phyloP scores from a whole-genome alignment of 169 alveolate genomes.

The Amoebophrya sp. region DNA sequence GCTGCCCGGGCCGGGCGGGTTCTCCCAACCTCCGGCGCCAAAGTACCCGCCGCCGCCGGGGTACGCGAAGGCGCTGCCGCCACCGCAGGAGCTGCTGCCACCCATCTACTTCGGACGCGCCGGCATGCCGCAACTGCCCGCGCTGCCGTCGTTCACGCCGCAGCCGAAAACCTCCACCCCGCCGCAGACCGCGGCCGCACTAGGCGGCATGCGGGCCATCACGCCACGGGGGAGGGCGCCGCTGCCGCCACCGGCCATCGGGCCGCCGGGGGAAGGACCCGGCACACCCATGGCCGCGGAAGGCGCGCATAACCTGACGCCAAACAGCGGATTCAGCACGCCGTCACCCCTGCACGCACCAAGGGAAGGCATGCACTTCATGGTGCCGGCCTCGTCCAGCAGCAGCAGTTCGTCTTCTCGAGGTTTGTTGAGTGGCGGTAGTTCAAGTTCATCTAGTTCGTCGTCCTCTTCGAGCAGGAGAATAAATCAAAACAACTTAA shows the following conservation, averaged over 20 bases:
- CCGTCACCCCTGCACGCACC: no score
- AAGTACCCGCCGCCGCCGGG: slow-evolving; percentile 33
- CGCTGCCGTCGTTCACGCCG: background rate
- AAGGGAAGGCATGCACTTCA: no score
- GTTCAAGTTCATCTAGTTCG: no score
- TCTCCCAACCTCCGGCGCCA: background rate
- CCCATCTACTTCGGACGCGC: slow-evolving; percentile 32
- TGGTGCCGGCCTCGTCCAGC: no score
- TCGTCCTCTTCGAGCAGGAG: no score
- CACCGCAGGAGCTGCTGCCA: slow-evolving; percentile 30
- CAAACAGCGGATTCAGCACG: no score
- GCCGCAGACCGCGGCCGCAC: background rate
- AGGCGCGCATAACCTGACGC: no score
- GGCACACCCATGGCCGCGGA: no score
- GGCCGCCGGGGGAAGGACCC: no score
- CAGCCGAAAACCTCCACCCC: background rate
- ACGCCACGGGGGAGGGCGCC: slow-evolving; percentile 19
- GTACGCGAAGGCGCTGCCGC: slow-evolving; percentile 30
- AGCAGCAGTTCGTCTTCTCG: no score
- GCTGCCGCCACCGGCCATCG: slow-evolving; percentile 25
- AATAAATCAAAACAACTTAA: no score
- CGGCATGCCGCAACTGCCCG: background rate
- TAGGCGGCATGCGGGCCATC: background rate
- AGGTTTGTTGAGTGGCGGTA: no score
- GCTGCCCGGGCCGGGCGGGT: background rate